Evolutionary conservation across 1,284 basidiomycete genomes (phyloP).

Genomic region (Puccinia triticina): DNA sequence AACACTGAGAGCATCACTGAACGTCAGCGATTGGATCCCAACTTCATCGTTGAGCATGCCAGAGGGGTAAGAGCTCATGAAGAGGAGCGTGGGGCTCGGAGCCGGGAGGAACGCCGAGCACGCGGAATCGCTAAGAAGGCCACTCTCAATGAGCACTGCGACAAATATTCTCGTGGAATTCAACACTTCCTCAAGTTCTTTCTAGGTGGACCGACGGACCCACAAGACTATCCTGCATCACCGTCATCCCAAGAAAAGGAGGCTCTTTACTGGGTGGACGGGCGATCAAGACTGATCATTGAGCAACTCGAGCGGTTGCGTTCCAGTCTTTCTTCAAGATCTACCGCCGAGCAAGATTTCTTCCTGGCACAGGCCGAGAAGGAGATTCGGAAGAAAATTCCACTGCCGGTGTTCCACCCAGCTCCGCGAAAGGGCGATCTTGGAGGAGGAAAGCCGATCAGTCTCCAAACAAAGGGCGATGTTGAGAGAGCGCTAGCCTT

Average conservation of each 20-base stretch:
- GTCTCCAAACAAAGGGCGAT: no score
- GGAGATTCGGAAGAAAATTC: no score
- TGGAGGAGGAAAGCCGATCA: no score
- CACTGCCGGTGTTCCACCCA: no score
- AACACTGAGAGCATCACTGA: no score
- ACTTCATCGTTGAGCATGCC: no score
- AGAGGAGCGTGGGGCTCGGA: background rate
- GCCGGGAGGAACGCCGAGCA: no score
- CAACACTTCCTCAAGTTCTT: conserved; percentile 19
- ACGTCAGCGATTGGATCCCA: no score
- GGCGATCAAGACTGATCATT: background rate
- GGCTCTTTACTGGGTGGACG: background rate
- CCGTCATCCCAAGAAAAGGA: background rate
- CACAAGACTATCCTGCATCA: background rate
- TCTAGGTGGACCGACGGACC: background rate
- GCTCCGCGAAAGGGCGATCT: no score
- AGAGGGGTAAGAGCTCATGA: background rate
- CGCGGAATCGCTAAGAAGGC: no score
- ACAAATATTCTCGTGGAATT: no score
- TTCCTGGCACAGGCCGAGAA: background rate
- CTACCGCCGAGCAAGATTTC: conserved; percentile 3
- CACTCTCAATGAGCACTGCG: no score
- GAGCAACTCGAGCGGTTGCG: background rate
- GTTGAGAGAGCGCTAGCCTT: background rate
- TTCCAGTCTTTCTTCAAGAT: background rate